Evolutionary conservation across 2,329 filamentous ascomycete genomes (phyloP).

Genomic region (Penicillium sp.): DNA sequence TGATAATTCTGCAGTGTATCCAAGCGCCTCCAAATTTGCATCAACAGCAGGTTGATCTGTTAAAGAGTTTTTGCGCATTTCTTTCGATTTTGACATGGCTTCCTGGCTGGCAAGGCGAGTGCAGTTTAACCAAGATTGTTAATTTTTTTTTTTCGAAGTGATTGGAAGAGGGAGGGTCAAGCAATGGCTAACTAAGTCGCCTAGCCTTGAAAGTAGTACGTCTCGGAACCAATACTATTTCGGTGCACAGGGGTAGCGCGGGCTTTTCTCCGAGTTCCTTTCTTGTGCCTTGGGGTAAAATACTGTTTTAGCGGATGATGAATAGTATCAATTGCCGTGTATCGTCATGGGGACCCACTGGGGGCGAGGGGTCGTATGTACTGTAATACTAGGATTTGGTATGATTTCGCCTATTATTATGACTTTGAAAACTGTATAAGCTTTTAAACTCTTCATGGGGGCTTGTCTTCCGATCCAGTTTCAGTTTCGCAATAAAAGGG

Average conservation of each 20-base stretch:
- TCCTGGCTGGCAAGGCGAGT: background rate
- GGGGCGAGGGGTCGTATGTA: background rate
- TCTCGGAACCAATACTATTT: background rate
- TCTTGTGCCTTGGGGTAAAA: background rate
- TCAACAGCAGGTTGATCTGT: background rate
- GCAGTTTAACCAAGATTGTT: background rate
- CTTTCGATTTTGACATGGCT: background rate
- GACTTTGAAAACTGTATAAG: too few relatives aligned
- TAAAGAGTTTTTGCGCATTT: background rate
- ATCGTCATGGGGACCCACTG: background rate
- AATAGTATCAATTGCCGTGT: background rate
- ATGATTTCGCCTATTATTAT: background rate
- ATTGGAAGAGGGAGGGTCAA: background rate
- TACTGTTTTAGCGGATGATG: background rate
- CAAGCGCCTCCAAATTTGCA: slow-evolving; percentile 48
- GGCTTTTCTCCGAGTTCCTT: background rate
- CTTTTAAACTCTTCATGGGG: too few relatives aligned
- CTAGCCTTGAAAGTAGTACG: background rate
- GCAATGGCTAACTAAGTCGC: background rate
- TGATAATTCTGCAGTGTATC: slow-evolving; percentile 66
- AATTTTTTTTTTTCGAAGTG: background rate
- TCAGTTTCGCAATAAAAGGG: too few relatives aligned
- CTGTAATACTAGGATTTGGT: background rate
- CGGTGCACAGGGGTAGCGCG: background rate
- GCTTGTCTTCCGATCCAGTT: too few relatives aligned